Evolutionary conservation across 1,284 basidiomycete species (phyloP).

Genomic region (Apiotrichum gracile): DNA sequence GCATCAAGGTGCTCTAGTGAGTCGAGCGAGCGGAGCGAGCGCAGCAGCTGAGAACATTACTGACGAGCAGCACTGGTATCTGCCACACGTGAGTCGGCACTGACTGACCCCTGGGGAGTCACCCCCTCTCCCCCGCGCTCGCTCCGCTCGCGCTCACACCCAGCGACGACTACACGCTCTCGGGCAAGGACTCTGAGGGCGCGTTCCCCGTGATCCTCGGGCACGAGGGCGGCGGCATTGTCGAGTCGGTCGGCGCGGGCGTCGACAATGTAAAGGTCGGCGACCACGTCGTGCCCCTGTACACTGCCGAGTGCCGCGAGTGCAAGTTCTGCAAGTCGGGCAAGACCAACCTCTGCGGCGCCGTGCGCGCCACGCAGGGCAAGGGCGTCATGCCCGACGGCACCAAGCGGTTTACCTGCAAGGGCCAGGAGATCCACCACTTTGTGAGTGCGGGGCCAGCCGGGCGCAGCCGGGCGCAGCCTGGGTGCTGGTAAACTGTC

Average conservation of each 20-base stretch:
- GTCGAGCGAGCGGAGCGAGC: slow-evolving; percentile 19
- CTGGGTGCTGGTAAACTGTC: too few relatives aligned
- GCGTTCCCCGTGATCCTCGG: slow-evolving; percentile 92
- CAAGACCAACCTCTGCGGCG: slow-evolving; percentile 93
- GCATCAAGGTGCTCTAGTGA: slow-evolving; percentile 83
- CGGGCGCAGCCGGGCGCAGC: too few relatives aligned
- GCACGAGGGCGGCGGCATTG: slow-evolving; percentile 61
- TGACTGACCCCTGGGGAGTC: neutral
- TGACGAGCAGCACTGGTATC: slow-evolving; percentile 59
- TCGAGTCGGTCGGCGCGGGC: slow-evolving; percentile 90
- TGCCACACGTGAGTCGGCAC: slow-evolving; percentile 69
- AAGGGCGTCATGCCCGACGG: slow-evolving; percentile 93
- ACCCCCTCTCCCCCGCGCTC: neutral
- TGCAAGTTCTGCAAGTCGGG: slow-evolving; percentile 99
- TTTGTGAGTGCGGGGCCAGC: slow-evolving; percentile 58
- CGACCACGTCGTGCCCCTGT: slow-evolving; percentile 90
- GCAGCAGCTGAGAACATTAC: neutral
- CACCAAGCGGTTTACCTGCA: slow-evolving; percentile 83
- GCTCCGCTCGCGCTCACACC: neutral
- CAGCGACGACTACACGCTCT: slow-evolving; percentile 87
- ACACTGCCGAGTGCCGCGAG: slow-evolving; percentile 91
- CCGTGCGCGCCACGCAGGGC: slow-evolving; percentile 91
- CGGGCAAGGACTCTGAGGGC: slow-evolving; percentile 94
- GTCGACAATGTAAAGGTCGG: slow-evolving; percentile 80
- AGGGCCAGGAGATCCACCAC: slow-evolving; percentile 81